Base-by-base conservation (phyloP, 2,329 filamentous ascomycete species). In the Coniochaeta sp. region DNA sequence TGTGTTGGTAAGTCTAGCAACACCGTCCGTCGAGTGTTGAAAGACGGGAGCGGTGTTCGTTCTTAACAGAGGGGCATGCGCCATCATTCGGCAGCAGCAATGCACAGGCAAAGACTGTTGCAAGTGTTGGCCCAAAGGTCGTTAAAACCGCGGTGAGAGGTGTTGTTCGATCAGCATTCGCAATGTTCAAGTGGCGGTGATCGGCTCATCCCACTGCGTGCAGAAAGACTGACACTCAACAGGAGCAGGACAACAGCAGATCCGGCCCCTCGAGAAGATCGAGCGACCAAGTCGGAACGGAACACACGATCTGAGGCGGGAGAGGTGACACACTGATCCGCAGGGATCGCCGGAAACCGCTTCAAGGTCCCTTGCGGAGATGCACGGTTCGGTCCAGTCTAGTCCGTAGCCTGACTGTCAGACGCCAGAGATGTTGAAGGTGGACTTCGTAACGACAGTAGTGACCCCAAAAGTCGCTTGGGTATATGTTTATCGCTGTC, bases 31-130 rank as follows among this genome's bases (percentile, higher is more conserved):
- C 67, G 74, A 76, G 68, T 77, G 71, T 68, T 78, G 74, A 69
- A 84, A 83, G 70, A 79, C 75, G 69, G 82, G 80, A 67, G 80
- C 77, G 69, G 82, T 85, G 68, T 83, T 83, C 68, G 79, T 84
- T 81, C 82, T 78, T 68, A 84, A 71, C 66, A 85, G 74, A 68
- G 82, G 79, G 75, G 81, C 81, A 79, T 84, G 79, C 73, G 82
- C 82, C 83, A 85, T 85, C 69, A 71, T 76, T 73, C 17, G 33
- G 24, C n/a, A 38, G 54, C 74, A 68, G 73, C 76, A 78, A 77
- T 79, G 68, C 74, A 75, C 69, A 62, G 50, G 58, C 44, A 22
- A 14, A 31, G 62, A 43, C 6, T 50, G 59, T 57, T 43, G n/a
- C 19, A 38, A 57, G 24, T 33, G 28, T 47, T 22, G 24, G 31